phyloP scores from a whole-genome alignment of 2,329 filamentous ascomycete genomes.

The Neoarthrinium moseri region DNA sequence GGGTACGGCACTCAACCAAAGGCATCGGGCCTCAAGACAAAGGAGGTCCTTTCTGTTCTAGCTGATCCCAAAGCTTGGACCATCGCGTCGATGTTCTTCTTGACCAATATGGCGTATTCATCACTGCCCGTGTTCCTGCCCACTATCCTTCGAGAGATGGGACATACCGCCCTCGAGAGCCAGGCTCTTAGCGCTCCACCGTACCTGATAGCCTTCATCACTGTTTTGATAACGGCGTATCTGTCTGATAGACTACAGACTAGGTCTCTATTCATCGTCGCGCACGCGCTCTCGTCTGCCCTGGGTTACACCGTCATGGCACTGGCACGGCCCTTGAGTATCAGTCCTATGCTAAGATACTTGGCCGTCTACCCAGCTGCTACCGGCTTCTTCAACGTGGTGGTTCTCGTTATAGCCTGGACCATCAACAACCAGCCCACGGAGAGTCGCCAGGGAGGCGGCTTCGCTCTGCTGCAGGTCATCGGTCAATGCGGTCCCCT shows the following conservation, averaged over 20 bases:
- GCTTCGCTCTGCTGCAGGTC: conserved; percentile 77
- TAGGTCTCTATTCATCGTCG: conserved; percentile 65
- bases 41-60: conserved; percentile 59
- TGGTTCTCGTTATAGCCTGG: conserved; percentile 85
- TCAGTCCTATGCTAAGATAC: conserved; percentile 59
- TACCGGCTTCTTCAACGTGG: conserved; percentile 78
- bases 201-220: conserved; percentile 72
- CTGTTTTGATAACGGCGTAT: conserved; percentile 70
- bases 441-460: conserved; percentile 68
- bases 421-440: conserved; percentile 80
- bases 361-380: conserved; percentile 75
- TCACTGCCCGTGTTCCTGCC: conserved; percentile 87
- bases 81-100: conserved; percentile 81
- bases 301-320: conserved; percentile 60
- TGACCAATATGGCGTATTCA: conserved; percentile 83
- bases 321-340: conserved; percentile 46
- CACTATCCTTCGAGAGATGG: conserved; percentile 76
- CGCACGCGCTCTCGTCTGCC: conserved; percentile 67
- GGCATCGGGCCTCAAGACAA: conserved; percentile 43
- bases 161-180: conserved; percentile 63
- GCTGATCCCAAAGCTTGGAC: conserved; percentile 70
- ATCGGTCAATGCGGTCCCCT: conserved; percentile 79
- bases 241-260: conserved; percentile 65
- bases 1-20: conserved; percentile 21
- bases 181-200: conserved; percentile 82